Percentiles rank a stretch among this genome's conserved stretches.
Conservation (phyloP, 2,329 filamentous ascomycete genomes). For the Fusarium denticulatum region DNA sequence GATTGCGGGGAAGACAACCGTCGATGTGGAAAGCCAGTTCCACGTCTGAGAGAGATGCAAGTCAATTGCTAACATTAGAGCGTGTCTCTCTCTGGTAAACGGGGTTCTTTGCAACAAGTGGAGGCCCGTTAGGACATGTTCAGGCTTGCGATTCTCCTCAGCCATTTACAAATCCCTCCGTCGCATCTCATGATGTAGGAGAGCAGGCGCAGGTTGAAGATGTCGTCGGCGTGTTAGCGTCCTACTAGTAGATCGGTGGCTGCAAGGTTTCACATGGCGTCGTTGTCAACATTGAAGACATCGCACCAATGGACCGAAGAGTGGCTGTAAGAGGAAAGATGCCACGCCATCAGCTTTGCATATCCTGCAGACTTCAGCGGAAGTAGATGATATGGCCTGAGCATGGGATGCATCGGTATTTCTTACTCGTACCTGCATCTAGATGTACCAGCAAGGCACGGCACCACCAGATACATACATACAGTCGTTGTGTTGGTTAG, state of each 20-base stretch:
- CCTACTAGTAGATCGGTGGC: neutral
- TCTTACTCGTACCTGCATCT: constrained; percentile 9
- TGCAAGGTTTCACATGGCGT: constrained; percentile 1
- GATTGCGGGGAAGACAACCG: constrained; percentile 26
- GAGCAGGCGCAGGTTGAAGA: neutral
- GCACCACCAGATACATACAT: neutral
- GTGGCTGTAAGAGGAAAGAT: constrained; percentile 17
- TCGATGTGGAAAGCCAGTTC: neutral
- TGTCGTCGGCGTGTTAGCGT: constrained; percentile 1
- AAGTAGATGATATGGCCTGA: constrained; percentile 14
- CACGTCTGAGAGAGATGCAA: neutral
- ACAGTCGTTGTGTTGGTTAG: neutral
- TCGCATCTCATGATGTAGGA: neutral
- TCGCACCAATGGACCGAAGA: constrained; percentile 13
- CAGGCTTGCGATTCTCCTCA: neutral
- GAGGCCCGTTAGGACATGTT: neutral
- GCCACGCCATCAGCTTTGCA: constrained; percentile 20
- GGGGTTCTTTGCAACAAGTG: neutral
- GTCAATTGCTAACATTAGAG: neutral
- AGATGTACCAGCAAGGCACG: constrained; percentile 6
- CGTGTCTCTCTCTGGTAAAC: neutral
- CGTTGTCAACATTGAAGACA: neutral
- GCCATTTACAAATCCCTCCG: neutral
- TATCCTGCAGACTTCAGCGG: constrained; percentile 7
- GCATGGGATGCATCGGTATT: neutral